Evolutionary conservation across 2,329 filamentous ascomycete species (phyloP).

Genomic region (Cordyceps cicadae): DNA sequence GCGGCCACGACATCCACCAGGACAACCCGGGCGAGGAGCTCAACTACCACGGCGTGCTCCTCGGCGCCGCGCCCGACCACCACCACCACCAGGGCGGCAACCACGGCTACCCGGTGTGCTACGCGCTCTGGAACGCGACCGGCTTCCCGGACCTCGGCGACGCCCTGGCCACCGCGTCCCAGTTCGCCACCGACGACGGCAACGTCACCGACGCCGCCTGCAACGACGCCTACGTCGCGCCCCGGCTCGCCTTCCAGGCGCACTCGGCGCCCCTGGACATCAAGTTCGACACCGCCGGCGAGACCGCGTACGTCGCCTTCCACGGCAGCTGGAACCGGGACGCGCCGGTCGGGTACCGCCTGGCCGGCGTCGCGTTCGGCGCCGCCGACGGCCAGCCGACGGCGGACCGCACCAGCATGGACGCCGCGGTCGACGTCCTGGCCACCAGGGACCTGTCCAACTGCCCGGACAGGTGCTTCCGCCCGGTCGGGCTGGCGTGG

Average conservation of each 20-base stretch:
- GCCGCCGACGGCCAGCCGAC: constrained; percentile 31
- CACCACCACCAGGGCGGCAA: constrained; percentile 36
- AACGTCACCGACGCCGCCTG: constrained; percentile 37
- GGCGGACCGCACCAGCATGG: constrained; percentile 32
- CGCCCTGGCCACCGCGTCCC: constrained; percentile 37
- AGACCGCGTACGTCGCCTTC: constrained; percentile 58
- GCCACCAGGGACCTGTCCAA: constrained; percentile 42
- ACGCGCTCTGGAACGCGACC: constrained; percentile 53
- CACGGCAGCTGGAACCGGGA: constrained; percentile 57
- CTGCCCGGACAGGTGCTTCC: constrained; percentile 52
- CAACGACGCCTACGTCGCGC: constrained; percentile 33
- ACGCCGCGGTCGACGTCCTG: constrained; percentile 44
- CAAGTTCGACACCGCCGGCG: constrained; percentile 52
- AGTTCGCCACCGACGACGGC: constrained; percentile 36
- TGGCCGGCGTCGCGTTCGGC: constrained; percentile 33
- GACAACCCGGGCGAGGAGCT: constrained; percentile 68
- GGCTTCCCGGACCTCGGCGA: constrained; percentile 31
- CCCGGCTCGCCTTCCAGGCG: constrained; percentile 51
- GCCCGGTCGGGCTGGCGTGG: constrained; percentile 51
- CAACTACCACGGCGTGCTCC: constrained; percentile 59
- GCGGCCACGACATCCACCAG: constrained; percentile 52
- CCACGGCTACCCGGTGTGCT: constrained; percentile 65
- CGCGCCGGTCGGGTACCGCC: constrained; percentile 37
- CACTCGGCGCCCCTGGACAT: constrained; percentile 67
- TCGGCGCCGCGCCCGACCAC: constrained; percentile 8